Base-by-base conservation (phyloP, 169 alveolate genomes). In the Miamiensis avidus region DNA sequence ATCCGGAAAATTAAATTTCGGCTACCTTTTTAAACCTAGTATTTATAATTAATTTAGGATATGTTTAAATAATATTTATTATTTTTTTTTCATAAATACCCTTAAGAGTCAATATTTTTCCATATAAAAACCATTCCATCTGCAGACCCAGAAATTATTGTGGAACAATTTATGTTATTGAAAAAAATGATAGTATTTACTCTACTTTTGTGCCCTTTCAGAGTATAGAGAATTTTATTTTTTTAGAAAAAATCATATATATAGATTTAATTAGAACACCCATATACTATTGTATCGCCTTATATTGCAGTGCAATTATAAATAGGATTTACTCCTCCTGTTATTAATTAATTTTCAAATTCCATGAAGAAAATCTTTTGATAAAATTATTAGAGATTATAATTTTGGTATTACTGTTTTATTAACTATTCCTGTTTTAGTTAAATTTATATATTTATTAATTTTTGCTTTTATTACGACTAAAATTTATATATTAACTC, bases 191-290 rank as follows among this genome's bases (percentile, higher is more conserved):
- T 29, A 29, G 75, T 77, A 85, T 89, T 89, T 78, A 89, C 89
- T 76, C 93, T 86, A 31, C 86, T 85, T 78, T 82, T 75, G 74
- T 89, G 93, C 1, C 87, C 89, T 34, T 84, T 85, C 69, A 89
- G 82, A 25, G 93, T 85, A 25, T 85, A 86, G 78, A 82, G 82
- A 31, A 87, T 85, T 75, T 78, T 85, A 0, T 74, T 79, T 69
- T 82, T 81, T 34, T 89, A 25, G 69, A 11, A 49, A 11, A 88
- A 82, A 86, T 89, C 79, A 78, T 76, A 34, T 0, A 89, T 78
- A 85, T 82, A 87, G 65, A 89, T 89, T 75, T 81, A 76, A 83
- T 89, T 89, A 81, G 84, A 34, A 32, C 84, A 79, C 6, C 75
- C 76, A 65, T 49, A 79, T 4, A n/a, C 34, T 34, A 79, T 25